phyloP scores from a whole-genome alignment of 2,329 filamentous ascomycete genomes.

The Penicillium sp. region DNA sequence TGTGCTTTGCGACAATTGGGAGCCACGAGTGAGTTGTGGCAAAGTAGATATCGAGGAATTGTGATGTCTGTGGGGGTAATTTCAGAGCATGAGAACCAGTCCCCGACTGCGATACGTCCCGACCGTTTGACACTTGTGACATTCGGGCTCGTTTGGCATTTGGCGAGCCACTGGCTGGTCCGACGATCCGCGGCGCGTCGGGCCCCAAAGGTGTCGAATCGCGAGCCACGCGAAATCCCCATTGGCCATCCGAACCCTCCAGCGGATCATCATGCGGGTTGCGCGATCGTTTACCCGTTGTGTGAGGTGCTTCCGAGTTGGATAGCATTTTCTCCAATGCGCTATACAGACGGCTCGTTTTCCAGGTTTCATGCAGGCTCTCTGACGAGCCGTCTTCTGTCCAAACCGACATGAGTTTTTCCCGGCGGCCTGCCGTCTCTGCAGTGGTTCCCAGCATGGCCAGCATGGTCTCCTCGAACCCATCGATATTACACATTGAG shows the following conservation, averaged over 20 bases:
- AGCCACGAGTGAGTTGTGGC: slow-evolving; percentile 63
- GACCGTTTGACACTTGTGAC: slow-evolving; percentile 25
- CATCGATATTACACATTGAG: slow-evolving; percentile 49
- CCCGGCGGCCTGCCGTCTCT: slow-evolving; percentile 37
- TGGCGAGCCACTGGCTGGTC: slow-evolving; percentile 28
- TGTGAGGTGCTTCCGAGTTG: slow-evolving; percentile 32
- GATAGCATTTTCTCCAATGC: slow-evolving; percentile 49
- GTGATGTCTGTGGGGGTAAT: slow-evolving; percentile 56
- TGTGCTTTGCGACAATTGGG: slow-evolving; percentile 62
- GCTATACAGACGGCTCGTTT: slow-evolving; percentile 45
- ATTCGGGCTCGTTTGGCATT: slow-evolving; percentile 35
- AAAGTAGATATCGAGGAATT: slow-evolving; percentile 61
- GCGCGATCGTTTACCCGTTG: slow-evolving; percentile 41
- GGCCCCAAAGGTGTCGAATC: slow-evolving; percentile 34
- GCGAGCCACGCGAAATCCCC: slow-evolving; percentile 39
- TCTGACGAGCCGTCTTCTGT: slow-evolving; percentile 47
- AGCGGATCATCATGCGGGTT: slow-evolving; percentile 34
- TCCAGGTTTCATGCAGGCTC: slow-evolving; percentile 50
- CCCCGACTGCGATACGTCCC: slow-evolving; percentile 7
- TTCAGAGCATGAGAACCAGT: slow-evolving; percentile 27
- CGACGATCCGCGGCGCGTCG: slow-evolving; percentile 38
- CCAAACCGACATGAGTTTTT: slow-evolving; percentile 45
- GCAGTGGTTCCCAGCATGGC: slow-evolving; percentile 43
- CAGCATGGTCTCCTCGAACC: slow-evolving; percentile 48
- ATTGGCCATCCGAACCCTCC: slow-evolving; percentile 26